Conservation (phyloP, 2,329 filamentous ascomycete genomes). For the Phaeoacremonium minimum region DNA sequence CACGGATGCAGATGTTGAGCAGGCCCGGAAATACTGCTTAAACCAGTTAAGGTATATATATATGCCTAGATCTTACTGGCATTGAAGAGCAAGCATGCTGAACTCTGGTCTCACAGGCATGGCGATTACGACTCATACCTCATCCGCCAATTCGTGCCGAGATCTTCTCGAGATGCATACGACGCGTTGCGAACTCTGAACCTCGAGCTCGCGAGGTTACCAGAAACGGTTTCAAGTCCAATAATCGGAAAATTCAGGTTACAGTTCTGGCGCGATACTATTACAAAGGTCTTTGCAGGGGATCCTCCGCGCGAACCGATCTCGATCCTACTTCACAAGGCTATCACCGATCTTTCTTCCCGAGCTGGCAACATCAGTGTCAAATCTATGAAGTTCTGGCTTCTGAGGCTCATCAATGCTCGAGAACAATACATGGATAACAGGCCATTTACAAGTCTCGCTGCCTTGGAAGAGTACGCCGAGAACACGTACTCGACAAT, state of each 20-base stretch:
- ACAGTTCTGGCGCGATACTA: conserved; percentile 89
- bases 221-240: conserved; percentile 84
- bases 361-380: conserved; percentile 30
- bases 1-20: conserved; percentile 46
- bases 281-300: conserved; percentile 73
- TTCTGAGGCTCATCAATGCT: conserved; percentile 72
- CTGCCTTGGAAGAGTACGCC: conserved; percentile 78
- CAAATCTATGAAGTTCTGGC: conserved; percentile 64
- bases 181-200: conserved; percentile 90
- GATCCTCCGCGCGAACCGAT: conserved; percentile 86
- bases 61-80: not conserved
- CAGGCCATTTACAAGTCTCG: conserved; percentile 70
- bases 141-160: conserved; percentile 79
- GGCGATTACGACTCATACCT: conserved; percentile 88
- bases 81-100: no score
- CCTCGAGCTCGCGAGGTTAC: conserved; percentile 83
- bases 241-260: conserved; percentile 84
- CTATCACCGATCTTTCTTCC: conserved; percentile 57
- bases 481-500: conserved; percentile 94
- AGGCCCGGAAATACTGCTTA: conserved; percentile 50
- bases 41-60: conserved; percentile 43
- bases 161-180: conserved; percentile 73
- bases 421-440: conserved; percentile 81
- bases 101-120: conserved; percentile 50
- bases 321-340: conserved; percentile 74